Evolutionary conservation across 345 rosid species (phyloP).

Genomic region (Syzygium aromaticum): DNA sequence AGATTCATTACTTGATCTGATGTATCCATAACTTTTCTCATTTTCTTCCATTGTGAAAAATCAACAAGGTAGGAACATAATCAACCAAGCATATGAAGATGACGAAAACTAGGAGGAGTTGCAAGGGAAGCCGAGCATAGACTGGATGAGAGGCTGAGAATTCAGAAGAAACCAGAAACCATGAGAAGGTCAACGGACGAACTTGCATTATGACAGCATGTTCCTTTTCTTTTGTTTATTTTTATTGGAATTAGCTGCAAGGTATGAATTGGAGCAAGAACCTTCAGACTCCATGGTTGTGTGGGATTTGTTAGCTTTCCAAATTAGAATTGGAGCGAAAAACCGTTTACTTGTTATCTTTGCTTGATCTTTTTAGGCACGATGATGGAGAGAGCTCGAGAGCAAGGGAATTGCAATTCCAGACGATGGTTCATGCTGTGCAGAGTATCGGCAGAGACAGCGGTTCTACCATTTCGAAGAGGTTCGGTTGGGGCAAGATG

Average conservation of each 20-base stretch:
- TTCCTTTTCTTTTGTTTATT: background rate
- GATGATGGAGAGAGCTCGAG: background rate
- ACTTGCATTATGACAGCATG: background rate
- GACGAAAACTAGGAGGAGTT: conserved; percentile 50
- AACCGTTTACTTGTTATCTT: background rate
- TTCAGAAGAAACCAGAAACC: conserved; percentile 24
- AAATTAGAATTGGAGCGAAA: background rate
- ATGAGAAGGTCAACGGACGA: conserved; percentile 16
- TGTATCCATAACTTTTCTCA: background rate
- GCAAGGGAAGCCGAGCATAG: conserved; percentile 87
- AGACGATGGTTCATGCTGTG: conserved; percentile 11
- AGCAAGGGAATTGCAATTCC: background rate
- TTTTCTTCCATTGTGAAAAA: background rate
- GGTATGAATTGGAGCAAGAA: background rate
- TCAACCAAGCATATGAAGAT: conserved; percentile 9
- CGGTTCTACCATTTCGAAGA: conserved; percentile 8
- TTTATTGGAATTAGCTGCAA: background rate
- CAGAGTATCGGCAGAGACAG: conserved; percentile 15
- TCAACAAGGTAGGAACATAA: conserved; percentile 14
- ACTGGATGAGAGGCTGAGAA: conserved; percentile 51
- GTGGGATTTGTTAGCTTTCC: background rate
- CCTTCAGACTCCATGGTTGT: background rate
- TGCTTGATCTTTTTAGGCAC: background rate
- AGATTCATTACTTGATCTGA: background rate
- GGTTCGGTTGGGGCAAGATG: conserved; percentile 42